These are phyloP conservation scores for Cordyceps fumosorosea DNA, from an alignment of 2,329 filamentous ascomycete genomes.

Conservation along the genomic window DNA sequence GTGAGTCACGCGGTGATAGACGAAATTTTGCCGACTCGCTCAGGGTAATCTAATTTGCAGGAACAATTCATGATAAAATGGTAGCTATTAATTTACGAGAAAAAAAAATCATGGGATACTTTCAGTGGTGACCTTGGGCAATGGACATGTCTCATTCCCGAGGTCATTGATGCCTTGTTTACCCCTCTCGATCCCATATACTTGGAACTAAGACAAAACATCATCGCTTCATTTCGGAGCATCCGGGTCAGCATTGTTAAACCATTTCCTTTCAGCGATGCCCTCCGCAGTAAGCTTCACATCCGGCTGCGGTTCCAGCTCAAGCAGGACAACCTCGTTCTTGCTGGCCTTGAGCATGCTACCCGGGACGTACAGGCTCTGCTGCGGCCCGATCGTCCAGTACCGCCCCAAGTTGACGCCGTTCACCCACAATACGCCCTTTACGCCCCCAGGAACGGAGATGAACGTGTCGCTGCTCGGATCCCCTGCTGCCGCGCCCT, in stretches of 20 bases:
- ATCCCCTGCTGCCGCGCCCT: conserved; percentile 11
- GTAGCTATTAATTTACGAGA: background rate
- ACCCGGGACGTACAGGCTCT: conserved; percentile 40
- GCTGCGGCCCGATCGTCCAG: conserved; percentile 41
- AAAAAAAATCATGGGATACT: background rate
- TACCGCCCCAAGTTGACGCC: conserved; percentile 39
- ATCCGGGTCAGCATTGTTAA: conserved; percentile 13
- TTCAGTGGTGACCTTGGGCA: background rate
- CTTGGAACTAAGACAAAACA: background rate
- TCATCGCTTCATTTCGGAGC: background rate
- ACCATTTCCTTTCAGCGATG: conserved; percentile 15
- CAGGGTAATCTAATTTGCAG: background rate
- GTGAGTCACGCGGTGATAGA: conserved; percentile 1
- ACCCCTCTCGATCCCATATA: background rate
- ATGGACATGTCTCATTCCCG: background rate
- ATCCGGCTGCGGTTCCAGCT: conserved; percentile 31
- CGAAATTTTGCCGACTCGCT: background rate
- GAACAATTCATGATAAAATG: background rate
- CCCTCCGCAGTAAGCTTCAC: conserved; percentile 7
- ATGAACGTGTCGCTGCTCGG: conserved; percentile 31
- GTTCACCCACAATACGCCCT: conserved; percentile 41
- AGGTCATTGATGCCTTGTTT: too few relatives aligned
- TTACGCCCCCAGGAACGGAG: conserved; percentile 32
- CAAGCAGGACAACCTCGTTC: conserved; percentile 37
- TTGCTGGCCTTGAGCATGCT: conserved; percentile 25